Evolutionary conservation across 2,329 filamentous ascomycete genomes (phyloP).

Genomic region (Colletotrichum cuscutae): DNA sequence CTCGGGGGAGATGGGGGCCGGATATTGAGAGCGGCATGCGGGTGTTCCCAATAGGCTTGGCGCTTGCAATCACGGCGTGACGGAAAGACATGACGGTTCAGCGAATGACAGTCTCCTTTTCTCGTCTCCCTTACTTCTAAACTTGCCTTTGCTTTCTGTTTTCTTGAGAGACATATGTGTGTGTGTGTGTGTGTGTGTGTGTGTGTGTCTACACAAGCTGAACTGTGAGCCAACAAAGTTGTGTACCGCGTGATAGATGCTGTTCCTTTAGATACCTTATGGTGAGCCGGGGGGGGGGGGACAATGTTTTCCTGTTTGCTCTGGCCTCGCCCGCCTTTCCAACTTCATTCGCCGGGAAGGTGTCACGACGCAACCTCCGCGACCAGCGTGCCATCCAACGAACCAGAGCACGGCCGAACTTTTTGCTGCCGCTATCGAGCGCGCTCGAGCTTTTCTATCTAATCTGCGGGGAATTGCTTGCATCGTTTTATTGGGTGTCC

Average conservation of each 20-base stretch:
- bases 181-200: not conserved
- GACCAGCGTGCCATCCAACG: not conserved
- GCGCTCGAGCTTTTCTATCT: not conserved
- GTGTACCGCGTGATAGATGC: too few relatives aligned
- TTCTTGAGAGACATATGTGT: not conserved
- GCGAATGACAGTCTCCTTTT: not conserved
- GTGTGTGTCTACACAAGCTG: not conserved
- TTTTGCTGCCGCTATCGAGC: not conserved
- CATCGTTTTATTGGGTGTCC: not conserved
- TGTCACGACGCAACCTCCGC: not conserved
- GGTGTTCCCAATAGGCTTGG: not conserved
- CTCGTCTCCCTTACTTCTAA: not conserved
- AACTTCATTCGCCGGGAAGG: not conserved
- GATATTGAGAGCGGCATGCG: conserved; percentile 2
- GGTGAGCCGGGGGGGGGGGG: not conserved
- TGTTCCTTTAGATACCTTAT: not conserved
- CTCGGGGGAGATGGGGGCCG: not conserved
- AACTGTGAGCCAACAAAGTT: not conserved
- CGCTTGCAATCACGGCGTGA: not conserved
- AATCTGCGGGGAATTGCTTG: not conserved
- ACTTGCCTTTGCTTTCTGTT: too few relatives aligned
- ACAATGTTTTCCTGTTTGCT: not conserved
- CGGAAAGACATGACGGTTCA: too few relatives aligned
- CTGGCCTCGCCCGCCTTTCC: not conserved
- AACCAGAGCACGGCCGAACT: not conserved